Evolutionary conservation across 2,329 filamentous ascomycete species (phyloP).

Genomic region (Fusarium protoensiforme): DNA sequence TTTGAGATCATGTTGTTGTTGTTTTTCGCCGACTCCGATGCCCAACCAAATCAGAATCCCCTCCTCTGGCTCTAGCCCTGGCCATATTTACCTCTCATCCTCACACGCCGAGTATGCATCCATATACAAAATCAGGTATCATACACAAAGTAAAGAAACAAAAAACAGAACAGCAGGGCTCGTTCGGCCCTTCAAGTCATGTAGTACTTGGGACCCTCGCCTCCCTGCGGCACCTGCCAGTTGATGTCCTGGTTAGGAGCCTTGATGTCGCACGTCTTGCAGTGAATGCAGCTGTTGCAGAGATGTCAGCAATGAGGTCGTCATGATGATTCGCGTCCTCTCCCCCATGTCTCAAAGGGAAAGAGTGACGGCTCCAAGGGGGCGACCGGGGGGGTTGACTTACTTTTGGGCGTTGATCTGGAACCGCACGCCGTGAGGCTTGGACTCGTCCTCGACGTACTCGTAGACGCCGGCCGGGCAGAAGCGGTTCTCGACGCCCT

Average conservation of each 20-base stretch:
- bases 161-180: background rate
- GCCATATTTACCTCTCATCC: conserved; percentile 14
- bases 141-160: conserved; percentile 36
- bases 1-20: conserved; percentile 11
- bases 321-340: background rate
- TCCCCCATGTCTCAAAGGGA: background rate
- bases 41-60: conserved; percentile 23
- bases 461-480: conserved; percentile 98
- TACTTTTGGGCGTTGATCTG: conserved; percentile 98
- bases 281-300: conserved; percentile 86
- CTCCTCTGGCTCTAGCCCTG: conserved; percentile 15
- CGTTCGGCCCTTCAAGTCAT: conserved; percentile 61
- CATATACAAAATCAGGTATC: conserved; percentile 42
- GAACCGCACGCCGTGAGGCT: conserved; percentile 90
- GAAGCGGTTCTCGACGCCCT: conserved; percentile 95
- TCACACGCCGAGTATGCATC: conserved; percentile 36
- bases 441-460: conserved; percentile 92
- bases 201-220: conserved; percentile 80
- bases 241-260: conserved; percentile 97
- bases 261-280: conserved; percentile 99
- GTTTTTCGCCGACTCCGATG: conserved; percentile 31
- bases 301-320: conserved; percentile 17
- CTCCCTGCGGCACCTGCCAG: conserved; percentile 94
- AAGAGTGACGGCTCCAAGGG: background rate
- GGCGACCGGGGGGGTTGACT: conserved; percentile 55